These are phyloP conservation scores for Curvularia eragrostidis DNA, from an alignment of 2,329 filamentous ascomycete genomes.

Conservation along the genomic window DNA sequence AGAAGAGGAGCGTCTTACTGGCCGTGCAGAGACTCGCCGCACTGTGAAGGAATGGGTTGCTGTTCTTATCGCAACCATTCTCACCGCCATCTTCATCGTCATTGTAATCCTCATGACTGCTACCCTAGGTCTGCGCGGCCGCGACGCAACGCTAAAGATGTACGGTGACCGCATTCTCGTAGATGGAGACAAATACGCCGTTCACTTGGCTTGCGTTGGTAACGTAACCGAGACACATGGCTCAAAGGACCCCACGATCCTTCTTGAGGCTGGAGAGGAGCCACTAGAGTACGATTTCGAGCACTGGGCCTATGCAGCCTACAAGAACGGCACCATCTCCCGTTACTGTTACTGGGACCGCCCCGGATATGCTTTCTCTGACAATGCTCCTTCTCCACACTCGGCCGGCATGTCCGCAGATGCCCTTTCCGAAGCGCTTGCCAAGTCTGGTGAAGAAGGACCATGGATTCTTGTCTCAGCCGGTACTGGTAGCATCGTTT, in stretches of 20 bases:
- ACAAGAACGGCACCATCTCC: constrained; percentile 79
- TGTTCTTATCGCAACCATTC: constrained; percentile 75
- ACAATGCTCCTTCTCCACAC: constrained; percentile 91
- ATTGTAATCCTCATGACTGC: constrained; percentile 78
- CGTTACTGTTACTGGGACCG: constrained; percentile 97
- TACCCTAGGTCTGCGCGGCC: constrained; percentile 78
- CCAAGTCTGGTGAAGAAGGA: constrained; percentile 78
- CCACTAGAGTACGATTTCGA: constrained; percentile 81
- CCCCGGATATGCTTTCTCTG: constrained; percentile 85
- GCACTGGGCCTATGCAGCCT: constrained; percentile 76
- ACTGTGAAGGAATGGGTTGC: constrained; percentile 84
- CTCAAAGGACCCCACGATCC: constrained; percentile 73
- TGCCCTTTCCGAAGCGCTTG: constrained; percentile 84
- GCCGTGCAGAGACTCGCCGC: constrained; percentile 82
- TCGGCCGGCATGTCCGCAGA: constrained; percentile 93
- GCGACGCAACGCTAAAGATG: constrained; percentile 75
- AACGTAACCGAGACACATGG: constrained; percentile 65
- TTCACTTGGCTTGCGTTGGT: constrained; percentile 87
- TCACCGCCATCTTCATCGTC: constrained; percentile 71
- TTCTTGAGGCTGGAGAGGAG: constrained; percentile 83
- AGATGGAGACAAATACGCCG: constrained; percentile 81
- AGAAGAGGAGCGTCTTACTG: constrained; percentile 91
- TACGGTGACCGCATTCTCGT: constrained; percentile 81
- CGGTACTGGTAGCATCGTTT: constrained; percentile 86
- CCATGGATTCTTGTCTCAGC: constrained; percentile 90